Evolutionary conservation across 1,284 basidiomycete species (phyloP), one percentile per base, ranked within the genome.

Genomic region (Baeospora myosura): DNA sequence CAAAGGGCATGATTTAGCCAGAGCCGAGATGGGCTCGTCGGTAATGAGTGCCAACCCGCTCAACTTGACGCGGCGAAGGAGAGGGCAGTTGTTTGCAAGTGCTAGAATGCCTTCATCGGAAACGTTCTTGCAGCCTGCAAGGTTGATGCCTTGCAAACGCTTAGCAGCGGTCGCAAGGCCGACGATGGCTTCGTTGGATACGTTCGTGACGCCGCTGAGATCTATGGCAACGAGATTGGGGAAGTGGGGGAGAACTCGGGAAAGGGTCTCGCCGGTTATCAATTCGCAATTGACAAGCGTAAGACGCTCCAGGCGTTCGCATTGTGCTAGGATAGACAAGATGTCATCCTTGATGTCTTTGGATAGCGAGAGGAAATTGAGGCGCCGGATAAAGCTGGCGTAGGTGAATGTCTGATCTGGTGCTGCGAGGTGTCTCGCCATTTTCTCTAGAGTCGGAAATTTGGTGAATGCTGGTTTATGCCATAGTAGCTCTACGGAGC

Each of bases 401-500:
- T 98, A 98, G 4, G 85, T 83, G 63, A 98, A 95, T 0, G 88
- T 88, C 50, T 83, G 76, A 46, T 78, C 72, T 24, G 71, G 63
- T 28, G 65, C 66, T 14, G 69, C 65, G 44, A 92, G 66, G 28
- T 86, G 67, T 40, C 71, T 65, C 54, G 91, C 75, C 76, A 92
- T 83, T 63, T 86, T 85, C 59, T 82, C 74, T 39, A 95, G 74
- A 32, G 83, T 83, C 39, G 74, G 69, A 45, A 81, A 72, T 47
- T 77, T 78, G 42, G 77, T 71, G 57, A 95, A 82, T 42, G 73
- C 71, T 12, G 95, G 94, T 53, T 90, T 87, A 62, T 94, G 87
- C 95, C 95, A 99, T 16, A 98, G 74, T 14, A 98, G 74, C 60
- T 97, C 92, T 41, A 95, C 92, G 5, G 91, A 84, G 61, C 92